These are phyloP conservation scores for Karstenula rhodostoma DNA, from an alignment of 2,329 filamentous ascomycete species.

Conservation along the genomic window DNA sequence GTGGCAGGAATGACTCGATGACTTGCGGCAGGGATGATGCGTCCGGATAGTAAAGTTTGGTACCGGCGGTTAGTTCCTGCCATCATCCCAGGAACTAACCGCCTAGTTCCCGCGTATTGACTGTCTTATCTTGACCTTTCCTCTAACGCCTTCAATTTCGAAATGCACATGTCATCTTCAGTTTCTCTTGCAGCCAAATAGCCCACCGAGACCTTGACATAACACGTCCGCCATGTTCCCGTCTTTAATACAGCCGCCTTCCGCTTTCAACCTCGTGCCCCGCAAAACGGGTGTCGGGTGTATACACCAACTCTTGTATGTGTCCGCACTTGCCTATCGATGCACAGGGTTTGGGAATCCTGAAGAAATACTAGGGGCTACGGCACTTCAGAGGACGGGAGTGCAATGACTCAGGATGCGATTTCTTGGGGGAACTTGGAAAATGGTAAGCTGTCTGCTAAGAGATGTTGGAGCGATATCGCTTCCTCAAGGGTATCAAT, in stretches of 20 bases:
- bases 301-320: neutral
- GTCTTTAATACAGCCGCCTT: neutral
- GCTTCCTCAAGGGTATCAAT: neutral
- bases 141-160: neutral
- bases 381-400: neutral
- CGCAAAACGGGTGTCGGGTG: neutral
- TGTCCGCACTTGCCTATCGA: neutral
- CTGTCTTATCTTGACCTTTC: constrained; percentile 18
- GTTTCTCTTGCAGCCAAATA: neutral
- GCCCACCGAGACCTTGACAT: neutral
- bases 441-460: neutral
- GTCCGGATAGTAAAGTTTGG: constrained; percentile 13
- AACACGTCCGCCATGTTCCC: neutral
- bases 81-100: constrained; percentile 24
- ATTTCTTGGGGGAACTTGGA: neutral
- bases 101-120: constrained; percentile 23
- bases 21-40: constrained; percentile 1
- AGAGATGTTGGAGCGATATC: constrained; percentile 4
- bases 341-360: neutral
- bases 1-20: constrained; percentile 7
- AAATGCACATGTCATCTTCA: neutral
- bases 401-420: neutral
- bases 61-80: constrained; percentile 15
- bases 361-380: neutral
- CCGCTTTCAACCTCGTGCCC: neutral